A percentile compares a stretch with the other conserved stretches of the same genome.
These are phyloP conservation scores for Ceratobasidium papillatum DNA, from an alignment of 1,284 basidiomycete species.

Conservation along the genomic window DNA sequence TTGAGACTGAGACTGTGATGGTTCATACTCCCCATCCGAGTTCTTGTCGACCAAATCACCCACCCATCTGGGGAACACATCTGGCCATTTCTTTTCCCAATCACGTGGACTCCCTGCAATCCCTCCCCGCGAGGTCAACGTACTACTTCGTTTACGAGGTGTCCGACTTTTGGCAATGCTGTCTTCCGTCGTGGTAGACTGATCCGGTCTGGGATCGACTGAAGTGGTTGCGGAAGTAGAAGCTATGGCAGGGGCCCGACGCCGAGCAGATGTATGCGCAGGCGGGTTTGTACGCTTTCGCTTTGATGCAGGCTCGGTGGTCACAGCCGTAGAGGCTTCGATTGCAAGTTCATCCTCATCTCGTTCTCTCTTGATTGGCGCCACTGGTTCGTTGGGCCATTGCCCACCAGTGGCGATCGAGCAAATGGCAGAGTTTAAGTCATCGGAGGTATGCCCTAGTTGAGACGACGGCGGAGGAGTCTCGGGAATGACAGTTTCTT, in stretches of 20 bases:
- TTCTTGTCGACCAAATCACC: slow-evolving; percentile 10
- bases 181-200: not conserved
- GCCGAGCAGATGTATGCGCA: slow-evolving; percentile 23
- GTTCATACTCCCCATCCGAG: slow-evolving; percentile 33
- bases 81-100: slow-evolving; percentile 40
- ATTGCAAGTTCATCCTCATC: not conserved
- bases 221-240: not conserved
- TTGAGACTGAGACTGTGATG: slow-evolving; percentile 22
- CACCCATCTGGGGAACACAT: slow-evolving; percentile 30
- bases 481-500: slow-evolving; percentile 31
- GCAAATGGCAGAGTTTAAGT: not conserved
- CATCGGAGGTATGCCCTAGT: not conserved
- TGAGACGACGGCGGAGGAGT: slow-evolving; percentile 7
- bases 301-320: not conserved
- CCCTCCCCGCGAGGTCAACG: not conserved
- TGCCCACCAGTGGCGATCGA: not conserved
- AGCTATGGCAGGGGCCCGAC: not conserved
- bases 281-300: slow-evolving; percentile 6
- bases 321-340: not conserved
- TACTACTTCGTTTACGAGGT: slow-evolving; percentile 23
- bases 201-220: not conserved
- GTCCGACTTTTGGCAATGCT: not conserved
- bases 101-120: slow-evolving; percentile 21
- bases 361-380: slow-evolving; percentile 11
- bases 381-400: not conserved